phyloP scores from a whole-genome alignment of 108 stramenopile genomes.

The Cyclotella atomus region DNA sequence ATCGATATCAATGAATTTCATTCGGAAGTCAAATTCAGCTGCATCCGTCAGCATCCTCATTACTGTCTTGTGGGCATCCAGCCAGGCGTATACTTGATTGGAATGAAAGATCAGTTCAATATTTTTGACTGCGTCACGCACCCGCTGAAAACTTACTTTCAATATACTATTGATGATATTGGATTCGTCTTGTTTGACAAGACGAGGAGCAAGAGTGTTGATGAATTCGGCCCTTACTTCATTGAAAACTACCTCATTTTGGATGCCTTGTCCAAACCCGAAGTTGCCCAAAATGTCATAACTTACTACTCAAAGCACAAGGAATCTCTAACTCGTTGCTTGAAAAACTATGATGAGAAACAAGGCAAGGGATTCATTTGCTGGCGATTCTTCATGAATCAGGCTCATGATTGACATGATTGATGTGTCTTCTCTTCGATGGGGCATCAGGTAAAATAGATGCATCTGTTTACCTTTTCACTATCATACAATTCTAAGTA shows the following conservation, averaged over 20 bases:
- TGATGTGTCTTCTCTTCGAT: too few species aligned
- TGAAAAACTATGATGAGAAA: slow-evolving; percentile 49
- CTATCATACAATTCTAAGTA: too few species aligned
- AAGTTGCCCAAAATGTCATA: slow-evolving; percentile 61
- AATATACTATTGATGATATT: slow-evolving; percentile 52
- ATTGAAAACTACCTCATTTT: slow-evolving; percentile 53
- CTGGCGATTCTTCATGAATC: slow-evolving; percentile 61
- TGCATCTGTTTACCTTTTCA: too few species aligned
- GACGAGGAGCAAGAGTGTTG: slow-evolving; percentile 39
- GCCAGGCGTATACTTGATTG: slow-evolving; percentile 57
- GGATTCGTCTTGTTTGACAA: slow-evolving; percentile 58
- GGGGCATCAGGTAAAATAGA: too few species aligned
- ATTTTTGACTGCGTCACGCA: slow-evolving; percentile 33
- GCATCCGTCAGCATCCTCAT: slow-evolving; percentile 52
- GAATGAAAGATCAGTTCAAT: slow-evolving; percentile 68
- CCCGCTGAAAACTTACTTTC: slow-evolving; percentile 34
- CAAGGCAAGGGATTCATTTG: slow-evolving; percentile 63
- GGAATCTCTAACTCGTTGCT: slow-evolving; percentile 37
- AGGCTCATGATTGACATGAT: slow-evolving; percentile 3
- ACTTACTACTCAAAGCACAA: slow-evolving; percentile 52
- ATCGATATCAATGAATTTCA: slow-evolving; percentile 15
- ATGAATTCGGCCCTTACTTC: slow-evolving; percentile 62
- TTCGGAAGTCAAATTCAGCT: slow-evolving; percentile 35
- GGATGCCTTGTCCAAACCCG: slow-evolving; percentile 53
- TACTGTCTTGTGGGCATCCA: slow-evolving; percentile 50